These are phyloP conservation scores for Salinomyces thailandicus DNA, from an alignment of 2,329 filamentous ascomycete species.

Conservation along the genomic window DNA sequence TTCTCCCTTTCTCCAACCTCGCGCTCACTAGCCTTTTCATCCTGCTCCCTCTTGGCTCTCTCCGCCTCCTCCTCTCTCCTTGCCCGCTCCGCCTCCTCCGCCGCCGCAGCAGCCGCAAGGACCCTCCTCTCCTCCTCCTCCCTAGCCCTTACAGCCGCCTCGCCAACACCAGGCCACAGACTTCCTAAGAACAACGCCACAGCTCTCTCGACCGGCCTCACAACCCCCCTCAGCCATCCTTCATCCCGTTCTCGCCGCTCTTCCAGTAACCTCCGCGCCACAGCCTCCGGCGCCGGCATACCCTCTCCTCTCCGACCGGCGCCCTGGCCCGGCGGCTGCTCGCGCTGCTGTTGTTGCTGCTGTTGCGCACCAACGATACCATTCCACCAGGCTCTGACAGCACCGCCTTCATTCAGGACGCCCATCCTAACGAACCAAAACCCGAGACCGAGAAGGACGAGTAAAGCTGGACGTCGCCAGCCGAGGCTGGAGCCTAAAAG, in stretches of 20 bases:
- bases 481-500: slow-evolving; percentile 40
- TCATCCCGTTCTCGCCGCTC: slow-evolving; percentile 13
- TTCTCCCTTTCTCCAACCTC: background rate
- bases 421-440: slow-evolving; percentile 35
- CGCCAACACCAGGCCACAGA: slow-evolving; percentile 51
- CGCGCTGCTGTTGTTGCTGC: background rate
- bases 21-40: background rate
- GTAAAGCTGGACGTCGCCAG: slow-evolving; percentile 32
- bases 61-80: slow-evolving; percentile 12
- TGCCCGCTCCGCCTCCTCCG: slow-evolving; percentile 18
- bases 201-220: slow-evolving; percentile 44
- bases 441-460: slow-evolving; percentile 29
- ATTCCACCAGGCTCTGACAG: slow-evolving; percentile 35
- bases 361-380: slow-evolving; percentile 22
- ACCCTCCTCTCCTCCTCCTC: slow-evolving; percentile 29
- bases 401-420: slow-evolving; percentile 30
- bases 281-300: slow-evolving; percentile 32
- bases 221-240: slow-evolving; percentile 17
- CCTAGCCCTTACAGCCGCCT: slow-evolving; percentile 47
- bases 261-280: slow-evolving; percentile 31
- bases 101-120: slow-evolving; percentile 19
- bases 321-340: background rate
- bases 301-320: background rate
- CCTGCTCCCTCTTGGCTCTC: background rate
- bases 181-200: slow-evolving; percentile 53